Percentiles rank a stretch among this genome's conserved stretches.
Evolutionary conservation across 108 stramenopile genomes (phyloP).

Genomic region (Skeletonema potamos): DNA sequence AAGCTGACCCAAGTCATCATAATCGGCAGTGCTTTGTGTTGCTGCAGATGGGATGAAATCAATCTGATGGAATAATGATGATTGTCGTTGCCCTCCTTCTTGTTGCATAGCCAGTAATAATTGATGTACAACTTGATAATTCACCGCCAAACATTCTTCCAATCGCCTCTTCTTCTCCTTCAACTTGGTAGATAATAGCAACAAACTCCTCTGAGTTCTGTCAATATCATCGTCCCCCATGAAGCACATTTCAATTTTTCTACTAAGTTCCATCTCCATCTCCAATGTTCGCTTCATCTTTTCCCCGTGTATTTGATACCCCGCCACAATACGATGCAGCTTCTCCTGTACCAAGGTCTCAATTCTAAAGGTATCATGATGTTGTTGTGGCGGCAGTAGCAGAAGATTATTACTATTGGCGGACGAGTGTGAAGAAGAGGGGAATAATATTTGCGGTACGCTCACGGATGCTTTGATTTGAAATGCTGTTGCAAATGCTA

Average conservation of each 20-base stretch:
- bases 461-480: slow-evolving; percentile 7
- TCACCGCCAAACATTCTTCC: slow-evolving; percentile 12
- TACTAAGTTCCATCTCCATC: slow-evolving; percentile 17
- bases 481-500: background rate
- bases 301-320: slow-evolving; percentile 4
- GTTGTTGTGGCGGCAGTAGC: background rate
- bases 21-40: background rate
- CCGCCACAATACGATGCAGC: slow-evolving; percentile 3
- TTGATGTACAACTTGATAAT: slow-evolving; percentile 1
- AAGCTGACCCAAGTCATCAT: slow-evolving; percentile 2
- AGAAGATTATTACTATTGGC: background rate
- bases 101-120: slow-evolving; percentile 7
- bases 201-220: background rate
- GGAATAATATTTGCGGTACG: background rate
- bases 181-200: slow-evolving; percentile 7
- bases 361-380: background rate
- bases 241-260: slow-evolving; percentile 13
- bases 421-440: too few relatives aligned
- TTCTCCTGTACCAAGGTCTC: slow-evolving; percentile 9
- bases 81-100: background rate
- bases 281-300: slow-evolving; percentile 1
- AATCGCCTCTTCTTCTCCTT: background rate
- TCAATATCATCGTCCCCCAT: background rate
- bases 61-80: slow-evolving; percentile 1
- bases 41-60: slow-evolving; percentile 11